Conservation (phyloP, 1,284 basidiomycete genomes). For the Megacollybia platyphylla region DNA sequence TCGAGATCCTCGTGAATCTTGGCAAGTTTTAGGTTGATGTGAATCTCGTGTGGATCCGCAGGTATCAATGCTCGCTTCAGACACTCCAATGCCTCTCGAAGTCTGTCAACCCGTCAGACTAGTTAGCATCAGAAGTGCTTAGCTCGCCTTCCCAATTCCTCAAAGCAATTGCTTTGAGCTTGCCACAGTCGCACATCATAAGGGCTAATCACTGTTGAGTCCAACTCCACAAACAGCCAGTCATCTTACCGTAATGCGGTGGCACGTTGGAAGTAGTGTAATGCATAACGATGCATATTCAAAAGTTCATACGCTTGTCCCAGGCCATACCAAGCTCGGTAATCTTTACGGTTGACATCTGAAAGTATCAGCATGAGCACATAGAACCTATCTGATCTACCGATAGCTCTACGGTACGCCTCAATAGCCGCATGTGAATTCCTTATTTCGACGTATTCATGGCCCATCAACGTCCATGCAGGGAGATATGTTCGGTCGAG, state of each 20-base stretch:
- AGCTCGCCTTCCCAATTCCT: constrained; percentile 70
- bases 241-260: constrained; percentile 70
- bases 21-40: constrained; percentile 69
- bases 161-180: constrained; percentile 88
- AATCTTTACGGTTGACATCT: constrained; percentile 95
- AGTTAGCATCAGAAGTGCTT: neutral
- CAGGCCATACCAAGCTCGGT: constrained; percentile 96
- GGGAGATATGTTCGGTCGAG: constrained; percentile 90
- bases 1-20: constrained; percentile 60
- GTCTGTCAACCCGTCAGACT: constrained; percentile 25
- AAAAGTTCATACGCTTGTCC: constrained; percentile 96
- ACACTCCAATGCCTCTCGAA: constrained; percentile 79
- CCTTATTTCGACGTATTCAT: constrained; percentile 98
- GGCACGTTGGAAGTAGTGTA: constrained; percentile 95
- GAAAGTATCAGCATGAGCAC: neutral
- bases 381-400: constrained; percentile 24
- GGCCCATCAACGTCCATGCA: constrained; percentile 99
- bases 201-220: constrained; percentile 40
- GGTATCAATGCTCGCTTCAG: constrained; percentile 81
- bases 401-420: constrained; percentile 90
- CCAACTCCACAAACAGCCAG: neutral
- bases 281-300: constrained; percentile 92
- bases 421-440: constrained; percentile 98
- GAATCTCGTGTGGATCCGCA: constrained; percentile 70
- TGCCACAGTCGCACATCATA: constrained; percentile 97